Percentiles rank a stretch among this genome's conserved stretches.
phyloP scores from a whole-genome alignment of 306 rosid genomes.

The Echinosophora koreensis region DNA sequence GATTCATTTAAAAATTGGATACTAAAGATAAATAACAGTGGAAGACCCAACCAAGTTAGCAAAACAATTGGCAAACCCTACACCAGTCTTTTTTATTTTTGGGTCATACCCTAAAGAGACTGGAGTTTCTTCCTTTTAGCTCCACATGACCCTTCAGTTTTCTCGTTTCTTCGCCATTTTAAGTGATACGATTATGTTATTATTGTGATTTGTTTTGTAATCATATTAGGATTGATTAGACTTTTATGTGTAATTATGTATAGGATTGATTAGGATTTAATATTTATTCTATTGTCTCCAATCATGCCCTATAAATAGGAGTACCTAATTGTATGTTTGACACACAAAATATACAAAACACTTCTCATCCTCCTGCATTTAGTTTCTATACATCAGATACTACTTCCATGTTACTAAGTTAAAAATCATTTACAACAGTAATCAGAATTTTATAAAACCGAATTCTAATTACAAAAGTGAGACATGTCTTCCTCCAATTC shows the following conservation, averaged over 20 bases:
- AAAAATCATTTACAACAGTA: background rate
- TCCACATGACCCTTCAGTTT: background rate
- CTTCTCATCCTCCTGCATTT: too few relatives aligned
- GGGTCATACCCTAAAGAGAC: background rate
- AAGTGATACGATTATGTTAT: background rate
- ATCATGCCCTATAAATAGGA: too few relatives aligned
- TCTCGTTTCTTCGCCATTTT: background rate
- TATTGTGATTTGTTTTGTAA: too few relatives aligned
- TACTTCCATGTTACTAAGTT: background rate
- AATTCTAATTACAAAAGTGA: background rate
- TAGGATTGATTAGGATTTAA: too few relatives aligned
- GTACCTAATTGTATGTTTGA: too few relatives aligned
- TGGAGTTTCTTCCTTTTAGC: background rate
- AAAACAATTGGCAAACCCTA: background rate
- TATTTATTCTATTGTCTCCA: too few relatives aligned
- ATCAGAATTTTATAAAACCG: background rate
- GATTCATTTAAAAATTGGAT: too few relatives aligned
- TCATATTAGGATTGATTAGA: too few relatives aligned
- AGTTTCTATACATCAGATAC: background rate
- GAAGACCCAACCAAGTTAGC: background rate
- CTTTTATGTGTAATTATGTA: too few relatives aligned
- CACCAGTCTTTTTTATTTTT: background rate
- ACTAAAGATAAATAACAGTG: background rate
- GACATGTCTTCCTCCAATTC: background rate
- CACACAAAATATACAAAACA: too few relatives aligned